Evolutionary conservation across 2,329 filamentous ascomycete species (phyloP).

Genomic region (Colletotrichum orchidophilum): DNA sequence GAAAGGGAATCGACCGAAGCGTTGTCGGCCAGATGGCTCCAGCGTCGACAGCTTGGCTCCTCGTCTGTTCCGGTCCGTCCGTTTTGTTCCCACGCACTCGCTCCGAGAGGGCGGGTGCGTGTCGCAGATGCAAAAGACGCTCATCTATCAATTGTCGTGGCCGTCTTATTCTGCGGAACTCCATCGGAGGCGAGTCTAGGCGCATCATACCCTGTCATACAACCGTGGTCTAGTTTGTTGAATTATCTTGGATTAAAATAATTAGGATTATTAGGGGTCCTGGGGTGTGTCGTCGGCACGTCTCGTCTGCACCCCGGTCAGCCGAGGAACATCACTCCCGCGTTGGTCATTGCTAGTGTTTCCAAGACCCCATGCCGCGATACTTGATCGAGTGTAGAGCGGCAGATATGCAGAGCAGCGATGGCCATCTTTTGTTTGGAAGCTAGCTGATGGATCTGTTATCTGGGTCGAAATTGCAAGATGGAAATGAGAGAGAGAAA

Average conservation of each 20-base stretch:
- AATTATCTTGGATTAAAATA: not conserved
- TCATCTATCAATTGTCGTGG: conserved; percentile 8
- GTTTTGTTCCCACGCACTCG: not conserved
- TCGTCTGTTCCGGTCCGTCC: conserved; percentile 6
- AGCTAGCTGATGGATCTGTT: not conserved
- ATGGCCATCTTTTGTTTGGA: conserved; percentile 8
- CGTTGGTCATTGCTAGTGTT: conserved; percentile 25
- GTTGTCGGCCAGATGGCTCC: conserved; percentile 20
- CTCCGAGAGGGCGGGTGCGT: not conserved
- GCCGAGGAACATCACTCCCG: conserved; percentile 32
- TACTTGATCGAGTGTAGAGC: conserved; percentile 28
- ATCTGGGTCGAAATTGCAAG: not conserved
- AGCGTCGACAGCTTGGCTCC: not conserved
- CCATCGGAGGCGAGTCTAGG: conserved; percentile 20
- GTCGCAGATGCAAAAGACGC: not conserved
- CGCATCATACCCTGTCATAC: conserved; percentile 9
- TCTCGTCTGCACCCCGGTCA: conserved; percentile 26
- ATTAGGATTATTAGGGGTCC: conserved; percentile 31
- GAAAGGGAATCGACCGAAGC: not conserved
- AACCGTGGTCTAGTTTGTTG: conserved; percentile 13
- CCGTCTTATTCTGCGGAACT: conserved; percentile 31
- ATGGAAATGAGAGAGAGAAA: not conserved
- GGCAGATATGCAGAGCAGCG: conserved; percentile 15
- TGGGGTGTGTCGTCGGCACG: conserved; percentile 26
- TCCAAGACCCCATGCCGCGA: conserved; percentile 28